Evolutionary conservation across 768 basidiomycete species (phyloP).

Genomic region (Podaxis pistillaris): DNA sequence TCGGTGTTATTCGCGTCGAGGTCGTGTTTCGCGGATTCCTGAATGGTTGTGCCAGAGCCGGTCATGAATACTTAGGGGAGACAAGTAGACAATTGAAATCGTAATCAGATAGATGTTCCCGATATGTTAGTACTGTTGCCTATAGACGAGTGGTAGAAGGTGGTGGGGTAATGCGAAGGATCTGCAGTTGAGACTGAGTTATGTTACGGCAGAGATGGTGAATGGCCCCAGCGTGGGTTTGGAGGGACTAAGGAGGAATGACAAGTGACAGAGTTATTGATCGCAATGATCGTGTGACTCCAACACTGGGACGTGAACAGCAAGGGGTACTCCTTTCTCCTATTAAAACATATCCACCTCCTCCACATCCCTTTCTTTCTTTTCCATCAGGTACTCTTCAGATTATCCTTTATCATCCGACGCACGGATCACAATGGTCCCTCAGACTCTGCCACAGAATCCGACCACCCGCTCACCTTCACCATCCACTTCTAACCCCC

Average conservation of each 20-base stretch:
- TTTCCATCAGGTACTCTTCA: not conserved
- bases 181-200: not conserved
- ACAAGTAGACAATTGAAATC: constrained; percentile 26
- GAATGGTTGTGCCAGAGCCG: constrained; percentile 1
- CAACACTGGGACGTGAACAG: not conserved
- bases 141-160: too few relatives aligned
- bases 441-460: not conserved
- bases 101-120: not conserved
- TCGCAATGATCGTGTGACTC: not conserved
- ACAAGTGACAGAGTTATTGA: not conserved
- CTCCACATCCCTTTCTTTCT: not conserved
- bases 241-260: not conserved
- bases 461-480: not conserved
- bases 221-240: constrained; percentile 1
- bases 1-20: not conserved
- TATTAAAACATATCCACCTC: not conserved
- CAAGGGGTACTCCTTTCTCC: not conserved
- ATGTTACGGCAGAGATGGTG: not conserved
- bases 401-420: not conserved
- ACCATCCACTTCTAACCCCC: not conserved
- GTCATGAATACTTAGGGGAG: not conserved
- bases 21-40: constrained; percentile 10
- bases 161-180: not conserved
- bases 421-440: not conserved
- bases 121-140: not conserved